phyloP scores from a whole-genome alignment of 257 asterid species.

The Misopates orontium region DNA sequence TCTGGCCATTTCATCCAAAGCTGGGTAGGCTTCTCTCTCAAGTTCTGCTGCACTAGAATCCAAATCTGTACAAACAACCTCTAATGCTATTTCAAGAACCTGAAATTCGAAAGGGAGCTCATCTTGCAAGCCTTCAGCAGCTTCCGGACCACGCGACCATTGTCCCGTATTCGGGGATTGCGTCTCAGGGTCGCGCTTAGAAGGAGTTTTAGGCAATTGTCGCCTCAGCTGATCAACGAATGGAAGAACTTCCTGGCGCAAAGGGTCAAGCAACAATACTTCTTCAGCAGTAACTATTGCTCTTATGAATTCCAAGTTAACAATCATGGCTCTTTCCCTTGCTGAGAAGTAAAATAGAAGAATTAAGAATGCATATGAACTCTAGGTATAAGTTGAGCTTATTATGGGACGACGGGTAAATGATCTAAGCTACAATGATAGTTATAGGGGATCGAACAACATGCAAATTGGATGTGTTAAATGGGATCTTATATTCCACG shows the following conservation, averaged over 20 bases:
- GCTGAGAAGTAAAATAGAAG: slow-evolving; percentile 48
- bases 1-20: slow-evolving; percentile 88
- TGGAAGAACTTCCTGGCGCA: slow-evolving; percentile 94
- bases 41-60: slow-evolving; percentile 85
- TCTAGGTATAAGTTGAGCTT: neutral
- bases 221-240: slow-evolving; percentile 95
- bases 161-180: slow-evolving; percentile 51
- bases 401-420: neutral
- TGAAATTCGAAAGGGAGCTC: slow-evolving; percentile 99
- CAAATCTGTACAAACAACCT: slow-evolving; percentile 83
- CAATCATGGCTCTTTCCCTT: slow-evolving; percentile 97
- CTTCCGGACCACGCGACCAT: slow-evolving; percentile 69
- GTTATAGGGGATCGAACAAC: neutral
- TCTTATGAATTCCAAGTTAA: slow-evolving; percentile 88
- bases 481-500: neutral
- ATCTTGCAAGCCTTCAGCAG: slow-evolving; percentile 68
- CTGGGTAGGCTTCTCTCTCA: slow-evolving; percentile 94
- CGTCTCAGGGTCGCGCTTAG: slow-evolving; percentile 49
- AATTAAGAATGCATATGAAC: neutral
- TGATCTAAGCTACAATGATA: neutral
- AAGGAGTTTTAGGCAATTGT: slow-evolving; percentile 57
- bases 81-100: slow-evolving; percentile 91
- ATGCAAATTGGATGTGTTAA: neutral
- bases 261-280: slow-evolving; percentile 90
- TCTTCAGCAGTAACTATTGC: slow-evolving; percentile 96